Evolutionary conservation across 2,329 filamentous ascomycete genomes (phyloP), one percentile per base, ranked within the genome.

Genomic region (Colletotrichum higginsianum): DNA sequence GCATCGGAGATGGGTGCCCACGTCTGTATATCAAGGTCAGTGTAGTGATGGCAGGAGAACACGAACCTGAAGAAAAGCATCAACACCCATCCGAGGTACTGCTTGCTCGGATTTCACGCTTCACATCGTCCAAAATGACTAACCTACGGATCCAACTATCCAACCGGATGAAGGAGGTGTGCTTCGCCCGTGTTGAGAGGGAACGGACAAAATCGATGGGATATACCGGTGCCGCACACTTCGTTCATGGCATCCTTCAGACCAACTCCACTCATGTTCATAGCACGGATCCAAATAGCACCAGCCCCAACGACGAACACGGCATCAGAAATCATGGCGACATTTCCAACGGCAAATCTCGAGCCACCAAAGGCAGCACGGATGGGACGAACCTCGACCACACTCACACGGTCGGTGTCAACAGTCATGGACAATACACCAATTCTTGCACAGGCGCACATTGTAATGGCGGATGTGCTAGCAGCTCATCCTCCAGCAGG

Each of bases 21-120:
- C 5, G 3, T 16, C 5, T 5, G 13, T 16, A 23, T 57, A 42
- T 21, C 6, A 7, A 57, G 16, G 4, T 7, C n/a, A 42, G n/a
- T 3, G 6, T 35, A 11, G 30, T 12, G 18, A 23, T 42, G 35
- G 7, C 35, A 4, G n/a, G n/a, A 23, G 18, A 57, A 42, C n/a
- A n/a, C 13, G 9, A 16, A 8, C 1, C 30, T 35, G 30, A 15
- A 7, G 9, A 40, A 4, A 23, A 4, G 3, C 35, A 9, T 7
- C 13, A 11, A 11, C 9, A 42, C 2, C n/a, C 53, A 11, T 42
- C 35, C 16, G n/a, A 57, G 12, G 1, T n/a, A 16, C 16, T 9
- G 2, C 21, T n/a, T 4, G 6, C 21, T 23, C 9, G 18, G 6
- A n/a, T 9, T 0, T 16, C 9, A 3, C 1, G 3, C 35, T 9